Conservation (phyloP, 2,329 filamentous ascomycete species). For the Claviceps purpurea region DNA sequence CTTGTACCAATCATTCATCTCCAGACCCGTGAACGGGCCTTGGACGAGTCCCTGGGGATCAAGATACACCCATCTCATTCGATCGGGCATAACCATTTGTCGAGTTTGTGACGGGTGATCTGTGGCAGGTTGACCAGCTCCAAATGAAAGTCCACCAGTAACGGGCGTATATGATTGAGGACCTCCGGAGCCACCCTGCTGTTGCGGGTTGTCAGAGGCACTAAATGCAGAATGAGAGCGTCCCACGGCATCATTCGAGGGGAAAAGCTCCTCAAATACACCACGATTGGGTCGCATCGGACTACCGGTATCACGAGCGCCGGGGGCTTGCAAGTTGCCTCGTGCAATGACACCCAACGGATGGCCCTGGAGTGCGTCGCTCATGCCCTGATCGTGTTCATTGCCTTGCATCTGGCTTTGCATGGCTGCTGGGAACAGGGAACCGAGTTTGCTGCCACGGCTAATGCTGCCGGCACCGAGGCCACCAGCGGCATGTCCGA, state of each 20-base stretch:
- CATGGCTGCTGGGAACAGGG: constrained; percentile 77
- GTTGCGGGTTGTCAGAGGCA: constrained; percentile 23
- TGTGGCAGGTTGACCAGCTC: constrained; percentile 24
- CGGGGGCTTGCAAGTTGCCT: constrained; percentile 37
- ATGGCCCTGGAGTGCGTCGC: constrained; percentile 43
- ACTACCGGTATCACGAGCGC: constrained; percentile 42
- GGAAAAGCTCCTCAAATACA: constrained; percentile 42
- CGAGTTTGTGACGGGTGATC: constrained; percentile 57
- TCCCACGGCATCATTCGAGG: constrained; percentile 19
- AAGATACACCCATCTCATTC: constrained; percentile 97
- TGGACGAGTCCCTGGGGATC: constrained; percentile 88
- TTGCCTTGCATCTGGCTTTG: constrained; percentile 76
- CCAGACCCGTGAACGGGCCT: constrained; percentile 86
- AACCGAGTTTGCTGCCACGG: constrained; percentile 69
- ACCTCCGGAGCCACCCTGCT: constrained; percentile 19
- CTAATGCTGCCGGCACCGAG: constrained; percentile 53
- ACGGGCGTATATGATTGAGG: constrained; percentile 24
- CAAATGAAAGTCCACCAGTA: constrained; percentile 21
- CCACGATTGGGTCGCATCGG: constrained; percentile 42
- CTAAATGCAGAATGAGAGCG: constrained; percentile 24
- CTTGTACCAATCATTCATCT: constrained; percentile 99
- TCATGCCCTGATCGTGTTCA: constrained; percentile 49
- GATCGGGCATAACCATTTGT: constrained; percentile 97
- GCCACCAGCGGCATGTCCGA: constrained; percentile 47
- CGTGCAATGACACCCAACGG: constrained; percentile 57